Evolutionary conservation across 2,329 filamentous ascomycete genomes (phyloP).

Genomic region (Cadophora gregata): DNA sequence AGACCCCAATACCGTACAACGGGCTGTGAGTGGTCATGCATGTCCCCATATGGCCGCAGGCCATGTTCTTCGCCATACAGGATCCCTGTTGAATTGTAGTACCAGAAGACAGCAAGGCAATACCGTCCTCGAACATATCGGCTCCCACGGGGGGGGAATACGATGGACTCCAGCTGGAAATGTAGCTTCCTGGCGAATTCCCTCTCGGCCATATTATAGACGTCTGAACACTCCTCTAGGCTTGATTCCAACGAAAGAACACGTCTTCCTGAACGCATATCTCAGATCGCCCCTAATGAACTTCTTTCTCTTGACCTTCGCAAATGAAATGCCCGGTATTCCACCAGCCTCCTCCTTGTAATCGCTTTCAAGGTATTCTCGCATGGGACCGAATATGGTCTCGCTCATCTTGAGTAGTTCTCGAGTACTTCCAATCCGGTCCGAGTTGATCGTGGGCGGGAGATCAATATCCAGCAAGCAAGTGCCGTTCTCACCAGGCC

Average conservation of each 20-base stretch:
- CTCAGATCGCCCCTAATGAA: constrained; percentile 40
- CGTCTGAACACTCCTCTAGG: constrained; percentile 38
- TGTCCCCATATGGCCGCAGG: background rate
- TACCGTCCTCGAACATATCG: background rate
- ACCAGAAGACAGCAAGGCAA: background rate
- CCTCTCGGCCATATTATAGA: constrained; percentile 24
- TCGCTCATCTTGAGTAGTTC: constrained; percentile 28
- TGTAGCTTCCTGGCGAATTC: background rate
- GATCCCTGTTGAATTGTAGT: background rate
- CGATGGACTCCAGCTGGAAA: background rate
- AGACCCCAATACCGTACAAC: background rate
- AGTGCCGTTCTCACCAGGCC: constrained; percentile 42
- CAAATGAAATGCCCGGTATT: constrained; percentile 36
- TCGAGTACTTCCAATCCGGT: constrained; percentile 16
- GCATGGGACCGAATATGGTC: constrained; percentile 36
- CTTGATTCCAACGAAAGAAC: constrained; percentile 36
- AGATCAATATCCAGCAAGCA: constrained; percentile 29
- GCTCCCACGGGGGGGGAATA: background rate
- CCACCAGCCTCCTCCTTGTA: constrained; percentile 29
- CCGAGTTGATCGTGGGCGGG: constrained; percentile 11
- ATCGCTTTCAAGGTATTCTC: constrained; percentile 37
- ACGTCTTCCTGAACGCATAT: constrained; percentile 39
- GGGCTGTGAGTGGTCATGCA: background rate
- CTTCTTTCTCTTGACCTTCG: constrained; percentile 41
- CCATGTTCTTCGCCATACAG: background rate